Evolutionary conservation across 139 green algal genomes (phyloP).

Genomic region (Spirogloea muscicola): DNA sequence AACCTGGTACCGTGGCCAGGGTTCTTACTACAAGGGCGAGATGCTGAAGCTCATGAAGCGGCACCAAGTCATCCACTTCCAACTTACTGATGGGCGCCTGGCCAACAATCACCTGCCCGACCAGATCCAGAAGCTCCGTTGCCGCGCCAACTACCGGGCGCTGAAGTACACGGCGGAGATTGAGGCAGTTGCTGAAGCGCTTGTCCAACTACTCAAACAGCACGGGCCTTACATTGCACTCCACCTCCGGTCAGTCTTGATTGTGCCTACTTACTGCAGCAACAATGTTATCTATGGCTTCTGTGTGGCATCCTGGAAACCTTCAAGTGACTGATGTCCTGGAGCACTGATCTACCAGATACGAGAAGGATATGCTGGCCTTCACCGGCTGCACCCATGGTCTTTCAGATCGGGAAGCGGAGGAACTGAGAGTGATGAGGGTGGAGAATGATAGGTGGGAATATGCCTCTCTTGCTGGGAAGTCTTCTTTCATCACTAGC

Average conservation of each 20-base stretch:
- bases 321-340: no score
- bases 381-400: slow-evolving; percentile 35
- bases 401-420: not conserved
- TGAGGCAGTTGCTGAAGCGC: not conserved
- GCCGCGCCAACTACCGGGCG: slow-evolving; percentile 27
- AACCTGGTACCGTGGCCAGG: not conserved
- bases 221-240: slow-evolving; percentile 31
- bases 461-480: no score
- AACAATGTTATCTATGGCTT: no score
- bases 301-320: no score
- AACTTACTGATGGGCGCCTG: slow-evolving; percentile 18
- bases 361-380: slow-evolving; percentile 45
- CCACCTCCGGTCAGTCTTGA: slow-evolving; percentile 14
- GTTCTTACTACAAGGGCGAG: slow-evolving; percentile 10
- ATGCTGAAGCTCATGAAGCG: not conserved
- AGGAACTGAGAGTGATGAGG: slow-evolving; percentile 28
- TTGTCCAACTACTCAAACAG: slow-evolving; percentile 6
- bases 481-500: no score
- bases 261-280: no score
- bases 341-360: no score
- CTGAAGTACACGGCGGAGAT: slow-evolving; percentile 17
- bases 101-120: slow-evolving; percentile 35
- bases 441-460: no score
- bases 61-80: slow-evolving; percentile 7
- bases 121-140: slow-evolving; percentile 26